Evolutionary conservation across 192 early-diverging fungal species (phyloP), one percentile per base, ranked within the genome.

Genomic region (Coemansia sp.): DNA sequence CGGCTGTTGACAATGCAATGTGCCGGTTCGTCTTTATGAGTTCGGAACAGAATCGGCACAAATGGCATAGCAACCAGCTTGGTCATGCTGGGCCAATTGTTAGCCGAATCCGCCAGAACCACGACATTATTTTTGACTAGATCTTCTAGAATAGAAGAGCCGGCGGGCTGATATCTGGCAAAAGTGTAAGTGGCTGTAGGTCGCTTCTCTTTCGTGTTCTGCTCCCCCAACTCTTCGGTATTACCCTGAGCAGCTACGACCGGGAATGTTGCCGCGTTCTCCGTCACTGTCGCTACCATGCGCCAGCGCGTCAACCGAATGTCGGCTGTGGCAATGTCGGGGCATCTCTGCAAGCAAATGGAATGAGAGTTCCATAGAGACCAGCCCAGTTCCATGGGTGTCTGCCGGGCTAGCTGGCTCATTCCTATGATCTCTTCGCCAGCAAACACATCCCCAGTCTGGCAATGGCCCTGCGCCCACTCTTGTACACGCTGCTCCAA

Each of bases 11-110:
- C 29, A 16, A 58, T 34, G 15, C 36, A 63, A 20, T 63, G 24
- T 0, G 62, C 9, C 1, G 62, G 62, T 16, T 38, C 34, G 15
- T 58, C 29, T 0, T 16, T 18, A 34, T 3, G 55, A 3, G 24
- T 20, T 43, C 33, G 50, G 15, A 77, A 44, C n/a, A 70, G 43
- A n/a, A 72, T 33, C 34, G 66, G 66, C 31, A 68, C n/a, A 65
- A 72, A 69, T 20, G 49, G 31, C 0, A 16, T 9, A 49, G 47
- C 61, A 64, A 6, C 20, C 27, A 74, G 22, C 31, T 64, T 31
- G 4, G 39, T 24, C n/a, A 38, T 22, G 8, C 55, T 62, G 3
- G 72, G 66, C 8, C 62, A 55, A 12, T 69, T 69, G 53, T 38
- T 27, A 0, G 60, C 10, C 13, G 49, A 12, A 3, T 27, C 3